Conservation (phyloP, 495 filamentous ascomycete species). For the Elasticomyces elasticus region DNA sequence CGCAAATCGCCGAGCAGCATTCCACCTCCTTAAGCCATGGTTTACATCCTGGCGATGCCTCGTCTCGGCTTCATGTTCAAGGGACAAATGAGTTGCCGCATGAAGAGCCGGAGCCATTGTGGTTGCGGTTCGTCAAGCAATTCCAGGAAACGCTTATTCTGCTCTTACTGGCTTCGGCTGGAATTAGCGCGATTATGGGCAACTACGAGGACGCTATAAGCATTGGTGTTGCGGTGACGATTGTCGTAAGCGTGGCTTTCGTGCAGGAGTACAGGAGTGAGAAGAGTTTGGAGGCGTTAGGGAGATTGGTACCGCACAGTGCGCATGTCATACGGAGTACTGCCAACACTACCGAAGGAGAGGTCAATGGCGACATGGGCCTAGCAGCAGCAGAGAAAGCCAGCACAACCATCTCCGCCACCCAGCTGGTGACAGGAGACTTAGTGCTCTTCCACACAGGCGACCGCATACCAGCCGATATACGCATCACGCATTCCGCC, state of each 20-base stretch:
- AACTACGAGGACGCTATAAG: constrained; percentile 94
- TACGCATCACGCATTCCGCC: constrained; percentile 80
- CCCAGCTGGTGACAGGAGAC: constrained; percentile 83
- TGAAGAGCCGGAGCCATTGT: constrained; percentile 85
- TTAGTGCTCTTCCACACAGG: constrained; percentile 87
- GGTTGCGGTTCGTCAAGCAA: constrained; percentile 90
- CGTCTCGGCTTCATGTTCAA: constrained; percentile 64
- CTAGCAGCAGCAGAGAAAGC: constrained; percentile 53
- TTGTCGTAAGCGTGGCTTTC: constrained; percentile 93
- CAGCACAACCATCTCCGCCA: constrained; percentile 73
- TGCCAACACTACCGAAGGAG: constrained; percentile 10
- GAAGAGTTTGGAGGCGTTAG: constrained; percentile 91
- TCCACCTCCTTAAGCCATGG: constrained; percentile 76
- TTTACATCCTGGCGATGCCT: constrained; percentile 68
- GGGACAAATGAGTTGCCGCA: constrained; percentile 92
- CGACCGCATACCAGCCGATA: constrained; percentile 91
- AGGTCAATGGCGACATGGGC: constrained; percentile 21
- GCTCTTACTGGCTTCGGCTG: constrained; percentile 83
- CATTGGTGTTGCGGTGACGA: constrained; percentile 88
- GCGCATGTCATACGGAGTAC: constrained; percentile 69
- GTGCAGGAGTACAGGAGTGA: constrained; percentile 96
- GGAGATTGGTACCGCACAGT: constrained; percentile 84
- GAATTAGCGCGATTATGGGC: constrained; percentile 80
- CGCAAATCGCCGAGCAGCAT: constrained; percentile 68
- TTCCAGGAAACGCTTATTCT: constrained; percentile 87